Percentiles rank a stretch among this genome's conserved stretches.
Evolutionary conservation across 1,284 basidiomycete species (phyloP).

Genomic region (Pholiota adiposa): DNA sequence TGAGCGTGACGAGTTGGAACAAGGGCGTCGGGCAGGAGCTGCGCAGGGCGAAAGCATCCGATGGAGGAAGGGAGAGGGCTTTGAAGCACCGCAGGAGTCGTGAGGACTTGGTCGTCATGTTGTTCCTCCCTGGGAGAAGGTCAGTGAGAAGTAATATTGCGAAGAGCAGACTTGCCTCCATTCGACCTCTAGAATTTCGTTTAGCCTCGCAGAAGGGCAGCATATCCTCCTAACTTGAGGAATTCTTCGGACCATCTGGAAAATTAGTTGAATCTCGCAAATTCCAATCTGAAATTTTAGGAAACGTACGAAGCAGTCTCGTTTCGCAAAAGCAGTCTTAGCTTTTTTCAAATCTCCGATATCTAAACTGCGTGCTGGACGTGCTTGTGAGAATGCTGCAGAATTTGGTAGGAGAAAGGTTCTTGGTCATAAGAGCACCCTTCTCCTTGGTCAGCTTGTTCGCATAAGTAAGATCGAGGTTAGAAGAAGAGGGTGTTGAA

Average conservation of each 20-base stretch:
- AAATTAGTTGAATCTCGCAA: no score
- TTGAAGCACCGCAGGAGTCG: conserved; percentile 95
- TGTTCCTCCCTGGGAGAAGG: conserved; percentile 82
- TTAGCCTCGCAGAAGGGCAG: background rate
- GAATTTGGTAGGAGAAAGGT: conserved; percentile 64
- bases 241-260: conserved; percentile 88
- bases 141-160: background rate
- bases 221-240: conserved; percentile 81
- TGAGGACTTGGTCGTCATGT: conserved; percentile 95
- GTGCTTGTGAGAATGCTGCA: conserved; percentile 66
- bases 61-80: conserved; percentile 87
- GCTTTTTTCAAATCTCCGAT: conserved; percentile 77
- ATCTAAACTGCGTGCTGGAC: conserved; percentile 72
- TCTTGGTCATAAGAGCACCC: conserved; percentile 44
- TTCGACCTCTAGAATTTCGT: conserved; percentile 57
- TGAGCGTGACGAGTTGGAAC: conserved; percentile 76
- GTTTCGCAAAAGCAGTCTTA: conserved; percentile 81
- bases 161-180: conserved; percentile 74
- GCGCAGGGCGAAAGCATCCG: conserved; percentile 80
- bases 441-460: conserved; percentile 42
- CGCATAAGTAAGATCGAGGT: conserved; percentile 42
- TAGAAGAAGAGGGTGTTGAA: conserved; percentile 38
- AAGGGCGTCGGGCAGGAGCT: conserved; percentile 88
- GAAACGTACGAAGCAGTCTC: conserved; percentile 76
- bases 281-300: background rate